Conservation (phyloP, 1,139 yeast species). For the Zygoascus sp. region DNA sequence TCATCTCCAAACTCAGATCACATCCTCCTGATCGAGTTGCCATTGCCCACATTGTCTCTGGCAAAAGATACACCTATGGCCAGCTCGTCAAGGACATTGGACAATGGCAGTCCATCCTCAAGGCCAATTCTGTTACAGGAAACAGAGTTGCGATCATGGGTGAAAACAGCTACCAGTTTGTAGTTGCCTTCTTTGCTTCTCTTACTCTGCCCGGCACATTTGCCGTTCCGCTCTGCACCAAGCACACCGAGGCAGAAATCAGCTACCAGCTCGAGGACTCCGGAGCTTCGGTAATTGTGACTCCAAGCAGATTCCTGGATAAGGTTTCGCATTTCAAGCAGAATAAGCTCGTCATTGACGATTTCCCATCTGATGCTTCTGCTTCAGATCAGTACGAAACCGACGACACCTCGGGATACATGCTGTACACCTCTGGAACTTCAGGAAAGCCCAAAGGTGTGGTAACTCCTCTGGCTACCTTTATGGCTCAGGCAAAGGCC, state of each 20-base stretch:
- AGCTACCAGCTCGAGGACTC: conserved; percentile 33
- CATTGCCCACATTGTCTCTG: conserved; percentile 33
- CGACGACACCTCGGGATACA: conserved; percentile 27
- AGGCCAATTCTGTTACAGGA: conserved; percentile 13
- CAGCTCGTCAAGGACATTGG: conserved; percentile 30
- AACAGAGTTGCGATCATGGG: conserved; percentile 36
- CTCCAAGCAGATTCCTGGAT: conserved; percentile 30
- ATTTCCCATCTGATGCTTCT: conserved; percentile 7
- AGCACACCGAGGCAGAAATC: conserved; percentile 34
- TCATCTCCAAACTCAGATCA: conserved; percentile 23
- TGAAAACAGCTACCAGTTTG: conserved; percentile 35
- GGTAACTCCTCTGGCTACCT: conserved; percentile 34
- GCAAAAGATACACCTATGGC: conserved; percentile 32
- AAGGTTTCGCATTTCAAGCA: conserved; percentile 26
- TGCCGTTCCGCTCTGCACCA: conserved; percentile 36
- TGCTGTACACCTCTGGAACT: conserved; percentile 38
- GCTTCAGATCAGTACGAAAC: conserved; percentile 7
- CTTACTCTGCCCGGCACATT: conserved; percentile 30
- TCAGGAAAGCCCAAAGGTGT: conserved; percentile 40
- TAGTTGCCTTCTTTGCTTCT: conserved; percentile 31
- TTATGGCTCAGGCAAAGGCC: conserved; percentile 34
- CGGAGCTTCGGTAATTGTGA: conserved; percentile 28
- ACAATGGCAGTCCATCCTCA: conserved; percentile 28
- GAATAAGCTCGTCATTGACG: conserved; percentile 23
- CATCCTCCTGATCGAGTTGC: conserved; percentile 30